Evolutionary conservation across 768 basidiomycete species (phyloP), one percentile per base, ranked within the genome.

Genomic region (Mycena leptocephala): DNA sequence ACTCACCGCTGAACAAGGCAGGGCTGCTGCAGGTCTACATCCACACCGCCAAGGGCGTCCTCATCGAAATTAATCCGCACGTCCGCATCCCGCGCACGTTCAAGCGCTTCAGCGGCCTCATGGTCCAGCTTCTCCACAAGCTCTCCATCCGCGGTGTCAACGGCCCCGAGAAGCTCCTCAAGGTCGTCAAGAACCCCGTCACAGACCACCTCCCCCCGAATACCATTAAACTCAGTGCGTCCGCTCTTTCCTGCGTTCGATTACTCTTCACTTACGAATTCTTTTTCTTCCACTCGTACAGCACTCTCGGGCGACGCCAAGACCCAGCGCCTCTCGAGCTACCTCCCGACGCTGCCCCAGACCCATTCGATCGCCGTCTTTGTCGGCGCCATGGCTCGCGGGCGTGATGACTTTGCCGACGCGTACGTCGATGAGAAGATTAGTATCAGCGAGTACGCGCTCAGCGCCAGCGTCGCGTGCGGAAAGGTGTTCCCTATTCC

Each of bases 101-200:
- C 86, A 99, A 99, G 86, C 93, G 98, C 13, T 99, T 99, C 86
- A 97, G 96, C 72, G 98, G 98, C 26, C 88, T 99, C 78, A 99
- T 99, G 98, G 98, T 99, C 16, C 98, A 99, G 94, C 90, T 99
- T 10, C 91, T 99, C 13, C 98, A 99, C 86, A 97, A 96, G 80
- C 91, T 99, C 24, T 96, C 94, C 69, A 99, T 99, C 80, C 90
- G 98, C 63, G 97, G 97, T 43, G 97, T 98, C 48, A 98, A 98
- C 81, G 97, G 97, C 0, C 95, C 97, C 5, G 98, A 99, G 85
- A 99, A 99, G 84, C 87, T 99, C 43, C 91, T 99, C 69, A 97
- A 99, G 85, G 97, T 99, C 55, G 95, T 99, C 90, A 97, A 98
- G 96, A 99, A 99, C 83, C 98, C 98, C 9, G 91, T 99, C 46